Conservation (phyloP, 331 rosid species). For the Quercus tomentella region DNA sequence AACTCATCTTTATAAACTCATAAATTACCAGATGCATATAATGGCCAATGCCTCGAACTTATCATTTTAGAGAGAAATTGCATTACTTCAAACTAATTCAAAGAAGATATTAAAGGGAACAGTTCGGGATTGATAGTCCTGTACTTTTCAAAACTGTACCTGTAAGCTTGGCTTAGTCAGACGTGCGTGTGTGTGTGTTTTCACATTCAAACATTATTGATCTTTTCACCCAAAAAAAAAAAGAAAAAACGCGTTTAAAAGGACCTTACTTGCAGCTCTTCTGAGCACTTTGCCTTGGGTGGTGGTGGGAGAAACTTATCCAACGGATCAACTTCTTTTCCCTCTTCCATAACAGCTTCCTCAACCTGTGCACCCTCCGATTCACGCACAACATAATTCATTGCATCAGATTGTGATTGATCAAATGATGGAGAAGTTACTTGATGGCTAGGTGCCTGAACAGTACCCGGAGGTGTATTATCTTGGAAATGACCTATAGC, state of each 20-base stretch:
- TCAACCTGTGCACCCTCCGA: conserved; percentile 43
- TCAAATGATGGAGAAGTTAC: conserved; percentile 52
- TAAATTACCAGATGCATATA: background rate
- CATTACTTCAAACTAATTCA: background rate
- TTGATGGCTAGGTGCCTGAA: conserved; percentile 51
- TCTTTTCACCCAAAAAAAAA: background rate
- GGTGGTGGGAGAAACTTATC: conserved; percentile 79
- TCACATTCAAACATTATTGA: background rate
- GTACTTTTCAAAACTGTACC: background rate
- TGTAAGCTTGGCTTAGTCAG: background rate
- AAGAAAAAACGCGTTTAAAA: background rate
- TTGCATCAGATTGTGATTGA: conserved; percentile 43
- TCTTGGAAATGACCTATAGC: conserved; percentile 59
- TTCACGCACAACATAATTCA: conserved; percentile 37
- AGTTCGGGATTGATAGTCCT: background rate
- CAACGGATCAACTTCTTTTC: conserved; percentile 44
- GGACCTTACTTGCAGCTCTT: conserved; percentile 73
- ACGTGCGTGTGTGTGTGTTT: too few species aligned
- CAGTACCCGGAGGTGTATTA: conserved; percentile 44
- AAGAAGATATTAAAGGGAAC: background rate
- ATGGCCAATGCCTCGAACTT: background rate
- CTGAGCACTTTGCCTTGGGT: conserved; percentile 67
- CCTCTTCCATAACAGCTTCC: conserved; percentile 47
- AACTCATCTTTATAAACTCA: background rate
- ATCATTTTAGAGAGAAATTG: background rate